These are phyloP conservation scores for Cinnamomum micranthum DNA, from an alignment of 164 flowering plant species.

Conservation along the genomic window DNA sequence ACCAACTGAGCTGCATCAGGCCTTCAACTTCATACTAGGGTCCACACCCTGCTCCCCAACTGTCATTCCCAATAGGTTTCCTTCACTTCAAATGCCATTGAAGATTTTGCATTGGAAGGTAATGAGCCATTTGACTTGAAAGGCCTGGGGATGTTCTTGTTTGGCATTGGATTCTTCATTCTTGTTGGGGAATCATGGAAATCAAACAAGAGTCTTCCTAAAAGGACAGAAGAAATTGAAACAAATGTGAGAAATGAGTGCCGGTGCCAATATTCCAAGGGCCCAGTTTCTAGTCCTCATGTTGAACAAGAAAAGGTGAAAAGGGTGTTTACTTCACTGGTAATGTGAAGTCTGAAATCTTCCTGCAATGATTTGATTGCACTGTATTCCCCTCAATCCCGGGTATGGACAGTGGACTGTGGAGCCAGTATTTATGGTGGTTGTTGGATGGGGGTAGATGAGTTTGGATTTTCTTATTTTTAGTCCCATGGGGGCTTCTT, in stretches of 20 bases:
- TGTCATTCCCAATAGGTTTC: too few relatives aligned
- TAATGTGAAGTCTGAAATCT: background rate
- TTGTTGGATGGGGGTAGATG: constrained; percentile 7
- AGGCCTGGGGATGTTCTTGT: background rate
- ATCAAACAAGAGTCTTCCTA: background rate
- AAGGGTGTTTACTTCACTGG: background rate
- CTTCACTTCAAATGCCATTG: too few relatives aligned
- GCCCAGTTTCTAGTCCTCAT: background rate
- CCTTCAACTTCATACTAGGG: too few relatives aligned
- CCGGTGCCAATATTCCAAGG: background rate
- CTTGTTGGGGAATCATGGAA: background rate
- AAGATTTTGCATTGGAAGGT: too few relatives aligned
- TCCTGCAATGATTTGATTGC: constrained; percentile 8
- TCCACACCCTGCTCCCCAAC: too few relatives aligned
- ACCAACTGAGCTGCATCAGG: too few relatives aligned
- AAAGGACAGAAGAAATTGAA: background rate
- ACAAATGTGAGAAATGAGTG: background rate
- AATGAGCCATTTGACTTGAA: background rate
- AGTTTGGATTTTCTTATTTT: background rate
- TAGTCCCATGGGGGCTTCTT: too few relatives aligned
- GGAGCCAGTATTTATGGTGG: background rate
- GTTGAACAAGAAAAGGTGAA: constrained; percentile 2
- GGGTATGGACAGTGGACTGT: background rate
- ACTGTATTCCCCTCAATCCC: constrained; percentile 10
- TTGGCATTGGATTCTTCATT: constrained; percentile 2